Percentiles rank a stretch among this genome's conserved stretches.
These are phyloP conservation scores for Smithsoniella earleae DNA, from an alignment of 163 green algal genomes.

Conservation along the genomic window DNA sequence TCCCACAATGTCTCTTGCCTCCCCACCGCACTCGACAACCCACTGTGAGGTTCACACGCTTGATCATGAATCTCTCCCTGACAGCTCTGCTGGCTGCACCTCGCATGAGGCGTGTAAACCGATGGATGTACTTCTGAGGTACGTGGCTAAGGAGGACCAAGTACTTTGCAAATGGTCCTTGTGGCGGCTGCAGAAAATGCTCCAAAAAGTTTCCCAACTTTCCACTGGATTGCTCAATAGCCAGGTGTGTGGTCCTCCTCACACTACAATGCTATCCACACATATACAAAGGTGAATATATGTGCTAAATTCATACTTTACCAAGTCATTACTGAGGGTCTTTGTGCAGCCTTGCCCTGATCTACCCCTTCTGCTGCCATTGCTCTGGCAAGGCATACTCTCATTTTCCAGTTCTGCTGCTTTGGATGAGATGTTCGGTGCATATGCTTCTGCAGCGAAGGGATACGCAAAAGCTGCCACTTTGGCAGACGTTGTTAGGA, in stretches of 20 bases:
- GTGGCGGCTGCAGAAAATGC: not conserved
- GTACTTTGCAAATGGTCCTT: not conserved
- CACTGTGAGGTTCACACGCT: not conserved
- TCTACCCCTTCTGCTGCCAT: not conserved
- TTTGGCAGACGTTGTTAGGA: conserved; percentile 7
- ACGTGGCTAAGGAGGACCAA: not conserved
- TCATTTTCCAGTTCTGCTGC: conserved; percentile 12
- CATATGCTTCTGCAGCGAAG: not conserved
- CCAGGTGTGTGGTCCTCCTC: not conserved
- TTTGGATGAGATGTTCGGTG: conserved; percentile 28
- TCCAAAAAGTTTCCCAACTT: not conserved
- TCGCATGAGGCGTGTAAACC: too few relatives aligned
- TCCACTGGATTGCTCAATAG: not conserved
- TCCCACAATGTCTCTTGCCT: not conserved
- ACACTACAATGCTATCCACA: not conserved
- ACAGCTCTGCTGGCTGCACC: not conserved
- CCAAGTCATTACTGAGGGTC: not conserved
- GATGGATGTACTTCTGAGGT: conserved; percentile 22
- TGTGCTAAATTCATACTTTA: not conserved
- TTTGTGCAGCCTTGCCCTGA: not conserved
- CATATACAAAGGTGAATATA: not conserved
- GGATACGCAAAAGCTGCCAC: conserved; percentile 17
- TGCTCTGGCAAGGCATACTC: conserved; percentile 12
- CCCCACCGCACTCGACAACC: not conserved
- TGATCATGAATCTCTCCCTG: not conserved